Percentiles rank a stretch among this genome's conserved stretches.
phyloP scores from a whole-genome alignment of 306 rosid species.

The Corylus heterophylla region DNA sequence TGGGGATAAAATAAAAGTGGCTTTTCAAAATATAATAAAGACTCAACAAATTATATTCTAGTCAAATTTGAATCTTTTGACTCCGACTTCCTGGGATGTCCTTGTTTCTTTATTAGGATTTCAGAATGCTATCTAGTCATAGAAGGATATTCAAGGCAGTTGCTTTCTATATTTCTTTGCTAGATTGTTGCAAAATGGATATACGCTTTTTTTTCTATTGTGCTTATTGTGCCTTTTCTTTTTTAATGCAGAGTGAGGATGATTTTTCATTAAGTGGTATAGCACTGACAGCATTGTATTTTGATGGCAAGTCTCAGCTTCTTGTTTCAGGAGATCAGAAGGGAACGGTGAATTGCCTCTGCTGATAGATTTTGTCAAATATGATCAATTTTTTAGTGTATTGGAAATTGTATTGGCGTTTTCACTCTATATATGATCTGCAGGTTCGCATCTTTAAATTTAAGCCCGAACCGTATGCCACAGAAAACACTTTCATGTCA shows the following conservation, averaged over 20 bases:
- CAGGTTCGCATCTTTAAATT: slow-evolving; percentile 83
- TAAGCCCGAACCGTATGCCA: slow-evolving; percentile 73
- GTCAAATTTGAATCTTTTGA: neutral
- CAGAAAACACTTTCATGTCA: slow-evolving; percentile 60
- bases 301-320: slow-evolving; percentile 49
- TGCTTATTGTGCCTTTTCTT: slow-evolving; percentile 3
- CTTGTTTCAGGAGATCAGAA: slow-evolving; percentile 88
- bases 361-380: neutral
- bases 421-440: slow-evolving; percentile 10
- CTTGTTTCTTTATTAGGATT: neutral
- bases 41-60: neutral
- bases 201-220: neutral
- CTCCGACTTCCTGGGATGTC: neutral
- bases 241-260: slow-evolving; percentile 67
- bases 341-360: slow-evolving; percentile 64
- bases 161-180: neutral
- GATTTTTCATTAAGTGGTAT: slow-evolving; percentile 72
- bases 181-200: neutral
- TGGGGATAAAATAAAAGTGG: neutral
- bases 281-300: slow-evolving; percentile 69
- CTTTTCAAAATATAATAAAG: neutral
- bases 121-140: neutral
- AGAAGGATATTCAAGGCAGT: neutral
- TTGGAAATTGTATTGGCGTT: slow-evolving; percentile 7
- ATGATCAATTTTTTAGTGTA: neutral